Base-by-base conservation (phyloP, 225 moss, liverwort and hornwort species). In the Physcomitrium patens region DNA sequence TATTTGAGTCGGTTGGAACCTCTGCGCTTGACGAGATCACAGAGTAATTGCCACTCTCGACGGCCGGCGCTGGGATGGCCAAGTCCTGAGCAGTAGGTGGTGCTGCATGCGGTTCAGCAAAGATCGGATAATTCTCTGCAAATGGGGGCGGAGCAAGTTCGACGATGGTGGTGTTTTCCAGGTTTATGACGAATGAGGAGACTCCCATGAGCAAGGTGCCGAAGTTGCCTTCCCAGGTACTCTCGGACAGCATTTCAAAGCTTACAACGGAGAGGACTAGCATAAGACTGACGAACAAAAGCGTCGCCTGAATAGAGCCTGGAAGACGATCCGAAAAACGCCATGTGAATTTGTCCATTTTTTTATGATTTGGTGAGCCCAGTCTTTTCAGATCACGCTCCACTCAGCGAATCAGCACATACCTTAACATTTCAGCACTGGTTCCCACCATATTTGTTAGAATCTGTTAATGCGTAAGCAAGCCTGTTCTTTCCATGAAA, bases 311-410 rank as follows among this genome's bases (percentile, higher is more conserved):
- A 46, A 81, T 43, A 47, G 70, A 57, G 8, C 47, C 44, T 49
- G 70, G 73, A 41, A 81, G 6, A 47, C 48, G 72, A 17, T 78
- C 57, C 31, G 78, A 73, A 67, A 72, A 73, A 67, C 84, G 79
- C 70, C 76, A 77, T 16, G 45, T 83, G 37, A 60, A 65, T 16
- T 26, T 77, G 19, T 63, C 75, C 86, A 86, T 86, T 2, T 6
- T n/a, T 15, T 18, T 48, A 56, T 14, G 9, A 43, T 63, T 27
- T 18, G 50, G 9, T 22, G 52, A 43, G 5, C 31, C 31, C 5
- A 37, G 31, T 18, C 62, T 2, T 16, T 17, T 27, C 4, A 49
- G 5, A 13, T 60, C 24, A 49, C 53, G 27, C 69, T 52, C 23
- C 56, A 23, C 56, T 57, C 23, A 8, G 23, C 19, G 15, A 15